Conservation (phyloP, 495 filamentous ascomycete species). For the Neurospora sp. region DNA sequence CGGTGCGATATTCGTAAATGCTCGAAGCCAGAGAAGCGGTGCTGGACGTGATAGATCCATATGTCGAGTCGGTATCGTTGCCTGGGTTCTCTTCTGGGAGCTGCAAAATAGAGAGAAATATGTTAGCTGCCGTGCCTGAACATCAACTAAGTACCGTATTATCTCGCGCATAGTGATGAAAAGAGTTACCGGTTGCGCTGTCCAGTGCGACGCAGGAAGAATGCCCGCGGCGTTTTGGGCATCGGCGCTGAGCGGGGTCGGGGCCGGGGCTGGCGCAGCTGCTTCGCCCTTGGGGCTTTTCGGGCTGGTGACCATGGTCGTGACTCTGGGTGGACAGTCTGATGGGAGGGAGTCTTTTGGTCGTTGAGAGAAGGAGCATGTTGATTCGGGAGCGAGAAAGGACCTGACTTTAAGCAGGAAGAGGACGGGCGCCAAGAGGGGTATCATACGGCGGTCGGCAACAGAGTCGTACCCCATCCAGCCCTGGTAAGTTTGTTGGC, state of each 20-base stretch:
- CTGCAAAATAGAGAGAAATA: neutral
- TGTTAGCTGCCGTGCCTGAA: neutral
- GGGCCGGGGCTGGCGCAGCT: neutral
- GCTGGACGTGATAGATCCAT: neutral
- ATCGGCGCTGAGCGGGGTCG: neutral
- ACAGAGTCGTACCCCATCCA: too few species aligned
- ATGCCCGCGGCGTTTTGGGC: neutral
- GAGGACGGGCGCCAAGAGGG: neutral
- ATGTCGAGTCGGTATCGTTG: neutral
- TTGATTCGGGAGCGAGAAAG: neutral
- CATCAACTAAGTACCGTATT: too few species aligned
- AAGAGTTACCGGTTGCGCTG: neutral
- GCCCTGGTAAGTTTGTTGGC: too few species aligned
- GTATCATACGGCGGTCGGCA: neutral
- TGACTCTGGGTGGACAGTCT: neutral
- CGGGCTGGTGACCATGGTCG: neutral
- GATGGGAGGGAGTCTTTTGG: neutral
- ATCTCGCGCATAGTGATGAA: neutral
- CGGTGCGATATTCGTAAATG: constrained; percentile 22
- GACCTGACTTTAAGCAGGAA: neutral
- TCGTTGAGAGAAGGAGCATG: neutral
- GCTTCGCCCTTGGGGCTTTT: neutral
- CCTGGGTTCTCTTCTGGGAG: neutral
- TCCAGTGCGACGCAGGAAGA: constrained; percentile 1
- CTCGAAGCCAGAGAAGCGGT: constrained; percentile 27